phyloP scores from a whole-genome alignment of 2,329 filamentous ascomycete species.

The Fusarium algeriense region DNA sequence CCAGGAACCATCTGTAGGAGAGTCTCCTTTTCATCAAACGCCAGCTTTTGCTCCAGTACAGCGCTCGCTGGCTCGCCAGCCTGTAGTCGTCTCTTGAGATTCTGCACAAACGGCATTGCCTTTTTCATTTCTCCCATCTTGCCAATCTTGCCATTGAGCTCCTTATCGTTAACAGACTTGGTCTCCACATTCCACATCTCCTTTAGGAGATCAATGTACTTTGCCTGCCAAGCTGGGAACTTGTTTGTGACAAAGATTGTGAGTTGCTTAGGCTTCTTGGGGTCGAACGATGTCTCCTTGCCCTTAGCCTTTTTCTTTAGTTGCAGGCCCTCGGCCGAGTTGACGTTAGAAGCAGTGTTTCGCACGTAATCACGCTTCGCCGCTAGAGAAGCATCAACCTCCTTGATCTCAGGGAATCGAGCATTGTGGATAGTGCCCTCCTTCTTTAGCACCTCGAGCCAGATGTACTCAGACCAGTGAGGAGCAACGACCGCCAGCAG shows the following conservation, averaged over 20 bases:
- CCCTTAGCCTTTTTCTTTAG: conserved; percentile 94
- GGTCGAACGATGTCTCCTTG: conserved; percentile 86
- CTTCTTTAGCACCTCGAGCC: conserved; percentile 89
- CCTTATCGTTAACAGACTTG: conserved; percentile 81
- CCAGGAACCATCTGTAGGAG: conserved; percentile 82
- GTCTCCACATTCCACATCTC: conserved; percentile 73
- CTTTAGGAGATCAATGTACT: conserved; percentile 84
- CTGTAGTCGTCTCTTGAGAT: conserved; percentile 84
- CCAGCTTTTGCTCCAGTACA: conserved; percentile 86
- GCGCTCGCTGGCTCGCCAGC: conserved; percentile 73
- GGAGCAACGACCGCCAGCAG: conserved; percentile 87
- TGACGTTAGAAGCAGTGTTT: conserved; percentile 79
- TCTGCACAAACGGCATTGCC: conserved; percentile 96
- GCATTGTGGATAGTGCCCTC: conserved; percentile 82
- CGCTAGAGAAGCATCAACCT: conserved; percentile 74
- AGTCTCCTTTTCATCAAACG: conserved; percentile 85
- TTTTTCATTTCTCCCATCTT: conserved; percentile 95
- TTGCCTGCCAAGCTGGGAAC: conserved; percentile 92
- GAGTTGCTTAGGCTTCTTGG: conserved; percentile 91
- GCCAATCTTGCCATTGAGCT: conserved; percentile 79
- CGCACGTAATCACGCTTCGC: conserved; percentile 88
- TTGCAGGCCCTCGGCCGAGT: conserved; percentile 82
- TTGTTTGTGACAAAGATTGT: conserved; percentile 84
- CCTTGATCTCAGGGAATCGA: conserved; percentile 67
- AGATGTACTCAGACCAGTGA: conserved; percentile 95